phyloP scores from a whole-genome alignment of 805 yeast genomes.

The Spathaspora hagerdaliae region DNA sequence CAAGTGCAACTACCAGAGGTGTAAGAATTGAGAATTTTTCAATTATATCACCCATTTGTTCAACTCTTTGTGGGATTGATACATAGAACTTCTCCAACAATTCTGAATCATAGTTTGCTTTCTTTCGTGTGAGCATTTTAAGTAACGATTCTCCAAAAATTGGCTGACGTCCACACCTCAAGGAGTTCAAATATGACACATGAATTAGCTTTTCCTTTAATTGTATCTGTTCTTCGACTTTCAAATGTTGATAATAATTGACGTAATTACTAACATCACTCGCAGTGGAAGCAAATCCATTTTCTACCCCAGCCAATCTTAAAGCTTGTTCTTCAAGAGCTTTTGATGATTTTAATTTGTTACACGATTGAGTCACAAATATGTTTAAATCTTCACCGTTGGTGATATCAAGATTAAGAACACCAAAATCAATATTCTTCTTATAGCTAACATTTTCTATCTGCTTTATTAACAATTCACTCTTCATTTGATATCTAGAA shows the following conservation, averaged over 20 bases:
- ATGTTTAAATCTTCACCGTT: conserved; percentile 42
- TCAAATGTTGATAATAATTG: conserved; percentile 55
- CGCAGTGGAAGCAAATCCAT: conserved; percentile 18
- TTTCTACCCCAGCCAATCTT: conserved; percentile 14
- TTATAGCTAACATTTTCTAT: conserved; percentile 13
- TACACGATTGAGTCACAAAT: conserved; percentile 42
- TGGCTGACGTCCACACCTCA: conserved; percentile 65
- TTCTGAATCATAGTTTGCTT: background rate
- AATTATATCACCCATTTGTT: conserved; percentile 45
- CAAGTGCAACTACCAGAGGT: conserved; percentile 77
- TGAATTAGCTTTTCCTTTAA: conserved; percentile 54
- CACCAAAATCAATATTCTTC: conserved; percentile 43
- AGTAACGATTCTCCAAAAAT: conserved; percentile 62
- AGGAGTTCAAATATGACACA: conserved; percentile 55
- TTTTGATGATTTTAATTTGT: conserved; percentile 43
- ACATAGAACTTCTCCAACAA: background rate
- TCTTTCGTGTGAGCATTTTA: conserved; percentile 22
- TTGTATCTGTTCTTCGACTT: conserved; percentile 48
- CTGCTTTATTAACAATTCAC: conserved; percentile 26
- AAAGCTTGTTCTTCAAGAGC: conserved; percentile 45
- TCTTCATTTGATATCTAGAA: conserved; percentile 41
- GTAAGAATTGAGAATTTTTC: conserved; percentile 84
- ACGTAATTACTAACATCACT: conserved; percentile 36
- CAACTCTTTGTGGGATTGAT: conserved; percentile 17
- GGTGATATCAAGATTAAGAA: conserved; percentile 59